Evolutionary conservation across 2,329 filamentous ascomycete genomes (phyloP), one percentile per base, ranked within the genome.

Genomic region (Fonsecaea erecta): DNA sequence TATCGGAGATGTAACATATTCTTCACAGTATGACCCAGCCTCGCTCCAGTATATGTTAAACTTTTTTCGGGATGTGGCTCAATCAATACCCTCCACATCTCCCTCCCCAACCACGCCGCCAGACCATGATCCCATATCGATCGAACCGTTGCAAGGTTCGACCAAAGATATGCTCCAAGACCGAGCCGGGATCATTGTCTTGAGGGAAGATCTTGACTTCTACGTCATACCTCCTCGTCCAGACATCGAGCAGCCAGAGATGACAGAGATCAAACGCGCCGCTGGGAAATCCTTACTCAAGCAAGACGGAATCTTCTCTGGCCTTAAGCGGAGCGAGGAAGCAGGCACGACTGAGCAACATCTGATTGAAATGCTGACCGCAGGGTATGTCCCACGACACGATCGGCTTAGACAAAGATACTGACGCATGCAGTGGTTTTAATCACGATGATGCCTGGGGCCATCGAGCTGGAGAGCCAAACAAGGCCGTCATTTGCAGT

Each of bases 1-100:
- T 69, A 68, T 75, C 56, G 84, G 83, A 84, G 83, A 85, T 82
- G 80, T 80, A 74, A 75, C 80, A 64, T 84, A 81, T 78, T 73
- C 66, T 72, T 80, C 79, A 72, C 81, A 99, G 95, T 99, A 98
- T 81, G 95, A 99, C 78, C 94, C 95, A 26, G 89, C 89, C 60
- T 98, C 94, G 54, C 86, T 99, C 62, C 93, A 98, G 80, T 99
- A 98, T 81, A 99, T 99, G 95, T 87, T 99, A 70, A 94, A 97
- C 74, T 99, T 99, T 80, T 99, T 99, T 83, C 90, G 95, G 70
- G 89, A 89, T 71, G 94, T 99, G 69, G 95, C 95, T 60, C 93
- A 97, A 79, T 95, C 93, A n/a, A 98, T 99, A 71, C 92, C 92
- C 9, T 85, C 87, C 48, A 88, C 91, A 68, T 81, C 86, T 16